Percentiles rank a stretch among this genome's conserved stretches.
Evolutionary conservation across 2,329 filamentous ascomycete genomes (phyloP).

Genomic region (Hypocrella siamensis): DNA sequence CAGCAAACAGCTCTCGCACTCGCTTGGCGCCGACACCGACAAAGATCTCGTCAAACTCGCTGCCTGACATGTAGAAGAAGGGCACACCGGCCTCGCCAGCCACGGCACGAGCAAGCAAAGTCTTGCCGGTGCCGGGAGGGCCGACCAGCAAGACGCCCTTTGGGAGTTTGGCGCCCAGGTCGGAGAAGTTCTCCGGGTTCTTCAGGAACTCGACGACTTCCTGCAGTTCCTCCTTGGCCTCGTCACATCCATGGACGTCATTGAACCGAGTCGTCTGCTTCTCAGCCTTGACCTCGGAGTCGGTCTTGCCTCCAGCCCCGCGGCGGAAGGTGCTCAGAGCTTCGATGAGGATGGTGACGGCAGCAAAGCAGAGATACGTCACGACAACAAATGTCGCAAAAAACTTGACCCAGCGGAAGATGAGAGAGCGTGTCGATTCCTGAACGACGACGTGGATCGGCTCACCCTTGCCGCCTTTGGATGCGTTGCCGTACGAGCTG

Average conservation of each 20-base stretch:
- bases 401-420: constrained; percentile 91
- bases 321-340: constrained; percentile 66
- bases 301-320: constrained; percentile 48
- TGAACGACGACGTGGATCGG: constrained; percentile 96
- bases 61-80: constrained; percentile 99
- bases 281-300: constrained; percentile 80
- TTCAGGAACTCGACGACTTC: constrained; percentile 94
- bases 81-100: constrained; percentile 94
- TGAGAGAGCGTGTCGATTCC: constrained; percentile 60
- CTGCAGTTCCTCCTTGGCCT: constrained; percentile 94
- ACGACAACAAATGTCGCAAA: constrained; percentile 62
- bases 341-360: constrained; percentile 73
- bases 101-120: constrained; percentile 83
- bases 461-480: constrained; percentile 57
- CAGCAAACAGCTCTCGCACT: constrained; percentile 79
- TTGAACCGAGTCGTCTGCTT: constrained; percentile 81
- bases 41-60: constrained; percentile 96
- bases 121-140: constrained; percentile 95
- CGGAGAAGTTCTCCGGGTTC: constrained; percentile 84
- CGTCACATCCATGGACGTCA: constrained; percentile 93
- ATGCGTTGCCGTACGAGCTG: constrained; percentile 6
- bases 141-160: constrained; percentile 93
- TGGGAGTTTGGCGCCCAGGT: constrained; percentile 87
- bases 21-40: constrained; percentile 94
- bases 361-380: constrained; percentile 63